Percentiles rank a stretch among this genome's conserved stretches.
These are phyloP conservation scores for Cicer chorassanicum DNA, from an alignment of 306 rosid species.

Conservation along the genomic window DNA sequence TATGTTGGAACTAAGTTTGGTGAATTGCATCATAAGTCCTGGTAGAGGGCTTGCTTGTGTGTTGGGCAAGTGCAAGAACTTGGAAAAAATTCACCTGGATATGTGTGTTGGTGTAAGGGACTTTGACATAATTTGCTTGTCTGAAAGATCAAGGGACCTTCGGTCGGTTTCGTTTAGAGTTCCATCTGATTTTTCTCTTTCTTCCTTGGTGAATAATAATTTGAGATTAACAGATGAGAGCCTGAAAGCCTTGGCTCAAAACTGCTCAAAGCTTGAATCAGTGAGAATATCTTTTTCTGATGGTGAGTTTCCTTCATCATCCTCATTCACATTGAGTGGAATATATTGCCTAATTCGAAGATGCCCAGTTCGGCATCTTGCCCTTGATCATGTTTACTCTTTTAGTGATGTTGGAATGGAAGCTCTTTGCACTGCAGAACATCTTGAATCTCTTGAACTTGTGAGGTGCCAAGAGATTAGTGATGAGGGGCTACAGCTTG, in stretches of 20 bases:
- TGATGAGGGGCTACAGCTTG: conserved; percentile 88
- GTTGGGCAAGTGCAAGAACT: conserved; percentile 74
- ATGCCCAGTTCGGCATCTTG: conserved; percentile 71
- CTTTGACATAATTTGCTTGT: conserved; percentile 71
- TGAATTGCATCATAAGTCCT: conserved; percentile 87
- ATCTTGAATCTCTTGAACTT: conserved; percentile 80
- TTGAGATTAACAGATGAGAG: conserved; percentile 83
- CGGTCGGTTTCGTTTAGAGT: conserved; percentile 71
- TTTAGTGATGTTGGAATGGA: conserved; percentile 87
- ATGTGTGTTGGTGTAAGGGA: conserved; percentile 92
- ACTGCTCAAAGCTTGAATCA: conserved; percentile 80
- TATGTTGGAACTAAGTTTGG: conserved; percentile 76
- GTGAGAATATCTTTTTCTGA: conserved; percentile 78
- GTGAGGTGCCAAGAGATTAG: conserved; percentile 84
- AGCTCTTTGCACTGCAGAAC: conserved; percentile 73
- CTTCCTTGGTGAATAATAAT: conserved; percentile 63
- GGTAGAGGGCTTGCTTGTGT: conserved; percentile 96
- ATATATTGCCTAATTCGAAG: conserved; percentile 63
- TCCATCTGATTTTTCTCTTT: conserved; percentile 87
- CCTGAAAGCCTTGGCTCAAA: conserved; percentile 69
- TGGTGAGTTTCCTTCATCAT: conserved; percentile 85
- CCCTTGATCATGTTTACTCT: conserved; percentile 84
- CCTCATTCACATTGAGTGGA: conserved; percentile 77
- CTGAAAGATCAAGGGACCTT: conserved; percentile 66
- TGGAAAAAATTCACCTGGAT: conserved; percentile 80